Percentiles rank a stretch among this genome's conserved stretches.
Evolutionary conservation across 2,329 filamentous ascomycete species (phyloP).

Genomic region (Thielaviopsis punctulata): DNA sequence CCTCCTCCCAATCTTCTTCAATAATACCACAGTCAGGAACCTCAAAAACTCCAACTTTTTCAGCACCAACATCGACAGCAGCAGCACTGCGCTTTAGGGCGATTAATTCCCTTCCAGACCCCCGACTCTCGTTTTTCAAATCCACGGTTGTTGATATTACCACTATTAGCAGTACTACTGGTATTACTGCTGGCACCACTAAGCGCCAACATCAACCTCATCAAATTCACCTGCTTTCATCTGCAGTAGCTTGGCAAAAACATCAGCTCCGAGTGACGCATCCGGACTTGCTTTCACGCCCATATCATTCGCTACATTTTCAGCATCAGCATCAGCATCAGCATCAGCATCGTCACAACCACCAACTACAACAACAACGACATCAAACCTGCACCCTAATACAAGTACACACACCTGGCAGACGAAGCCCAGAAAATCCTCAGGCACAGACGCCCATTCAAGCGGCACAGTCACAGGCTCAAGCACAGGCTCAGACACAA

Average conservation of each 20-base stretch:
- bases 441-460: too few relatives aligned
- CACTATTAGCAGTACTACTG: too few relatives aligned
- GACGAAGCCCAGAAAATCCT: too few relatives aligned
- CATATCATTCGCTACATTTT: neutral
- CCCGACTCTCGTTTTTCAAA: constrained; percentile 5
- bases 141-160: neutral
- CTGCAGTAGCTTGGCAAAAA: constrained; percentile 3
- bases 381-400: too few relatives aligned
- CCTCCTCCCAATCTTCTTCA: constrained; percentile 2
- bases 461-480: too few relatives aligned
- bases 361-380: too few relatives aligned
- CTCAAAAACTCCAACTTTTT: neutral
- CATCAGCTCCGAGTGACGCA: neutral
- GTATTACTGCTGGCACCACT: neutral
- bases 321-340: neutral
- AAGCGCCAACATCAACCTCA: neutral
- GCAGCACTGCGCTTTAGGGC: neutral
- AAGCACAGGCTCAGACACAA: too few relatives aligned
- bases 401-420: too few relatives aligned
- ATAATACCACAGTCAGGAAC: neutral
- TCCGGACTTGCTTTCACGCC: neutral
- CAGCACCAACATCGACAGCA: neutral
- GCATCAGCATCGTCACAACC: neutral
- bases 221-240: constrained; percentile 4
- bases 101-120: neutral